Percentiles rank a stretch among this genome's conserved stretches.
phyloP scores from a whole-genome alignment of 495 filamentous ascomycete genomes.

The Paragyromitra xinjiangensis region DNA sequence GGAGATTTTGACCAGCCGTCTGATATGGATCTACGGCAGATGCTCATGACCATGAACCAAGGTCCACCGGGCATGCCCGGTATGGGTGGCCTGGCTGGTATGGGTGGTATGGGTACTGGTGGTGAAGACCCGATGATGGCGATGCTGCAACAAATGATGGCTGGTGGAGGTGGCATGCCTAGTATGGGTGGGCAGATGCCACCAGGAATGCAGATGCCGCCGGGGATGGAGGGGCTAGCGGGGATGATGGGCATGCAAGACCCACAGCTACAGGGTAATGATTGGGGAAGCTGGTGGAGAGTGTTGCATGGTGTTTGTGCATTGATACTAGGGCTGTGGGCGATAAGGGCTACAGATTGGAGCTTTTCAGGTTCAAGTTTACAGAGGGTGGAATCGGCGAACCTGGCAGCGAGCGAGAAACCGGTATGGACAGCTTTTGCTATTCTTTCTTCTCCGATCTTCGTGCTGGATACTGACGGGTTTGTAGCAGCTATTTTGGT shows the following conservation, averaged over 20 bases:
- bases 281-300: conserved; percentile 54
- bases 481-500: conserved; percentile 56
- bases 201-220: conserved; percentile 39
- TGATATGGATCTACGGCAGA: conserved; percentile 38
- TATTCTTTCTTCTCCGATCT: background rate
- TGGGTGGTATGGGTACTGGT: conserved; percentile 11
- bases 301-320: conserved; percentile 49
- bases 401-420: conserved; percentile 45
- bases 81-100: conserved; percentile 17
- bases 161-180: conserved; percentile 36
- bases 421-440: conserved; percentile 43
- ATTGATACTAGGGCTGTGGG: conserved; percentile 50
- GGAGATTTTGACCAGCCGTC: conserved; percentile 21
- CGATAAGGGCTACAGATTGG: conserved; percentile 34
- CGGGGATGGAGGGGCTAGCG: conserved; percentile 50
- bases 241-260: conserved; percentile 45
- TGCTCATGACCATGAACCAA: conserved; percentile 43
- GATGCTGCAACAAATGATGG: conserved; percentile 55
- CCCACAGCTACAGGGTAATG: conserved; percentile 22
- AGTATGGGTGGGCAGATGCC: conserved; percentile 29
- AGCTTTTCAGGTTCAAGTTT: conserved; percentile 50
- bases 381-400: conserved; percentile 38
- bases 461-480: conserved; percentile 14
- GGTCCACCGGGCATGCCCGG: conserved; percentile 34
- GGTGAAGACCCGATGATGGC: conserved; percentile 55